Evolutionary conservation across 108 stramenopile genomes (phyloP).

Genomic region (Chaetoceros muelleri): DNA sequence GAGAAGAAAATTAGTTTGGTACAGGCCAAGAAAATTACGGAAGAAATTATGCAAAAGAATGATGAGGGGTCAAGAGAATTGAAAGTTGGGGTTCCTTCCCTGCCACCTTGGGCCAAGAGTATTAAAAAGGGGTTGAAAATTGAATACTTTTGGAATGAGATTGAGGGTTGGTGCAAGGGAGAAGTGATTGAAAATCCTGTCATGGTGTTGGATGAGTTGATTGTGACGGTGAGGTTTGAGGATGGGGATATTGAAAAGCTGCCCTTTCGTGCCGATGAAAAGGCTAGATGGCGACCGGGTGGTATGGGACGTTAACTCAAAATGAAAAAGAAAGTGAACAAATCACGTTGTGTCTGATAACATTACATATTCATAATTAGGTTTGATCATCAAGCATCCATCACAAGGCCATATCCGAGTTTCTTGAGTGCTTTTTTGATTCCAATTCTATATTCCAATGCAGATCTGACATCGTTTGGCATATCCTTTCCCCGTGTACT

Average conservation of each 20-base stretch:
- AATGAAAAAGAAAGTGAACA: no score
- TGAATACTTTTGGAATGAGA: conserved; percentile 79
- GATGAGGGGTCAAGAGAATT: conserved; percentile 45
- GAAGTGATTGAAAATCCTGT: conserved; percentile 63
- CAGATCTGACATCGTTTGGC: conserved; percentile 26
- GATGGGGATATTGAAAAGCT: conserved; percentile 60
- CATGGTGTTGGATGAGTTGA: conserved; percentile 53
- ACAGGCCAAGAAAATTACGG: conserved; percentile 40
- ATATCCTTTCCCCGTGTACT: conserved; percentile 9
- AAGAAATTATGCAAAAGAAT: conserved; percentile 34
- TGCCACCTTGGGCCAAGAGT: conserved; percentile 62
- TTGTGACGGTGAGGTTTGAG: conserved; percentile 61
- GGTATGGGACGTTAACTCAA: conserved; percentile 1
- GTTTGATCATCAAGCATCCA: no score
- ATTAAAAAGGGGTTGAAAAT: conserved; percentile 49
- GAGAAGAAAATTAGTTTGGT: conserved; percentile 38
- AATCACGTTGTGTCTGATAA: no score
- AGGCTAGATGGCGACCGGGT: conserved; percentile 69
- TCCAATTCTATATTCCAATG: conserved; percentile 46
- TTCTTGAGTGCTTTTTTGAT: conserved; percentile 39
- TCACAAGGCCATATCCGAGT: not conserved
- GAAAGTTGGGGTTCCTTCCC: conserved; percentile 54
- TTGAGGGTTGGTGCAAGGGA: conserved; percentile 60
- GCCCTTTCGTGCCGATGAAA: conserved; percentile 70
- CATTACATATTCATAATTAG: no score